Conservation (phyloP, 768 basidiomycete genomes). For the Termitomyces sp. region DNA sequence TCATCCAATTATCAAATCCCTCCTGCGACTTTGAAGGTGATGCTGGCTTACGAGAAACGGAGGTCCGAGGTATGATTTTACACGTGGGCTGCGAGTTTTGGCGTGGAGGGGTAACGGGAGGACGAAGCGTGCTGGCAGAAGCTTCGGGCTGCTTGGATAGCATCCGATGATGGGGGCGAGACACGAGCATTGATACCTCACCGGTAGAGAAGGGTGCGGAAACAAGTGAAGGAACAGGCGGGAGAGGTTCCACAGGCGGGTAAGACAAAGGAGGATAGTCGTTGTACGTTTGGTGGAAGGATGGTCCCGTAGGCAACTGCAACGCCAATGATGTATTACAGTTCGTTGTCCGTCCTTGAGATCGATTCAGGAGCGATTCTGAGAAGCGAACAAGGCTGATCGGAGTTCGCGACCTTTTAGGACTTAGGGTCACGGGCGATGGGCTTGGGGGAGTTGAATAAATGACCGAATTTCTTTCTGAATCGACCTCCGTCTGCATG, state of each 20-base stretch:
- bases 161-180: neutral
- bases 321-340: neutral
- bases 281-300: neutral
- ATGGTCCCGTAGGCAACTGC: neutral
- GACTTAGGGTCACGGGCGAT: neutral
- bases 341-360: neutral
- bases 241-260: neutral
- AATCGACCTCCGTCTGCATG: conserved; percentile 2
- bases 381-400: conserved; percentile 8
- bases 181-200: neutral
- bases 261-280: neutral
- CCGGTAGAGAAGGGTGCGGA: neutral
- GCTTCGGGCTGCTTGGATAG: conserved; percentile 1
- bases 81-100: neutral
- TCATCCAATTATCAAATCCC: conserved; percentile 30
- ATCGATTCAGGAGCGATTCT: neutral
- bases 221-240: neutral
- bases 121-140: neutral
- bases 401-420: conserved; percentile 1
- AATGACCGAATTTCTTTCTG: neutral
- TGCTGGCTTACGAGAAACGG: neutral
- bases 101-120: neutral
- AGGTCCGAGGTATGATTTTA: neutral
- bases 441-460: neutral
- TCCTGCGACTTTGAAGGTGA: conserved; percentile 5